phyloP scores from a whole-genome alignment of 164 flowering plant species.

The Berberis thunbergii region DNA sequence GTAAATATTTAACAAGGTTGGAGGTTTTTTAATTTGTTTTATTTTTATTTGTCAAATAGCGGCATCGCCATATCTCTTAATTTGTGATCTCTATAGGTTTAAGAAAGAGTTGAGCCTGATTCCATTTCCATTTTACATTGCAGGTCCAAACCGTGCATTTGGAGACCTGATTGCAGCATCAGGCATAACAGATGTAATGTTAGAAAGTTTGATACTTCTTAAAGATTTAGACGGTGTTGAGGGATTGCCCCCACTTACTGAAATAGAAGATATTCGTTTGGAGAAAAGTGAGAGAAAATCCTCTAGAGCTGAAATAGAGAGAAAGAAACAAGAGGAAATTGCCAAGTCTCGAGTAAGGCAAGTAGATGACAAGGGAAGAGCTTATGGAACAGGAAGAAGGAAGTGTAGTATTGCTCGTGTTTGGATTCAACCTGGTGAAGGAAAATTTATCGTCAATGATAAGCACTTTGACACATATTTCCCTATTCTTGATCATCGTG shows the following conservation, averaged over 20 bases:
- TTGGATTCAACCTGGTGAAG: constrained; percentile 91
- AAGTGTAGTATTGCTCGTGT: constrained; percentile 95
- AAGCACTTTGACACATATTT: constrained; percentile 83
- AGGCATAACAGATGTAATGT: constrained; percentile 85
- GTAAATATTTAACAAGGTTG: no score
- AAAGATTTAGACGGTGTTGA: constrained; percentile 71
- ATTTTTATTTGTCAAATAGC: no score
- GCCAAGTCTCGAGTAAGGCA: constrained; percentile 70
- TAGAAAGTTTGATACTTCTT: constrained; percentile 79
- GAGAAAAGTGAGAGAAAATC: constrained; percentile 56
- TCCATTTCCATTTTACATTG: constrained; percentile 3
- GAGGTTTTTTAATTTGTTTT: no score
- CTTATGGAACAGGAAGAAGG: constrained; percentile 96
- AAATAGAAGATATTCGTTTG: constrained; percentile 61
- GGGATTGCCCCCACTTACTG: constrained; percentile 78
- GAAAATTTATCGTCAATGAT: constrained; percentile 70
- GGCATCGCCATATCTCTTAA: no score
- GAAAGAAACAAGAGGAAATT: constrained; percentile 71
- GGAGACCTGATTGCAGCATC: constrained; percentile 91
- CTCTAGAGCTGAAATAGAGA: constrained; percentile 65
- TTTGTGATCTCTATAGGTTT: no score
- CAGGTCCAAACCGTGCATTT: constrained; percentile 94
- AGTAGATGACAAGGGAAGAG: constrained; percentile 88
- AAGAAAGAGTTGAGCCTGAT: no score
- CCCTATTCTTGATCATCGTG: constrained; percentile 87